phyloP scores from a whole-genome alignment of 176 grass and related monocot species.

The Aegilops tauschii region DNA sequence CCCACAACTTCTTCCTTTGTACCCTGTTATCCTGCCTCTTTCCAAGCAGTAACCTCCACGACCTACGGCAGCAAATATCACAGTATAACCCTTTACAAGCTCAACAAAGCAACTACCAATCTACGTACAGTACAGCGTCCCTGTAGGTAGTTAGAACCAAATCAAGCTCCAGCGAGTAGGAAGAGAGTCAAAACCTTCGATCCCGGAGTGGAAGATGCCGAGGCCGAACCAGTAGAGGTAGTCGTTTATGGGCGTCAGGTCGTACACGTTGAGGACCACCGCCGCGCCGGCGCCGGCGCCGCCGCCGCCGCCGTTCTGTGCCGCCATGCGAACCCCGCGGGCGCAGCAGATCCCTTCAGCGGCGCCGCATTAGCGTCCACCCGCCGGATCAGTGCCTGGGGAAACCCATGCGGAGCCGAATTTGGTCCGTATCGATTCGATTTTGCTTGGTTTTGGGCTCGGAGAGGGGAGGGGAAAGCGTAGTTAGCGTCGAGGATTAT shows the following conservation, averaged over 20 bases:
- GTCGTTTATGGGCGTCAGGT: constrained; percentile 65
- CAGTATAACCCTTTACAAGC: background rate
- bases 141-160: background rate
- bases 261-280: constrained; percentile 72
- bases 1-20: background rate
- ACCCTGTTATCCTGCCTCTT: background rate
- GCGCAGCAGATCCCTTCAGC: constrained; percentile 24
- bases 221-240: constrained; percentile 79
- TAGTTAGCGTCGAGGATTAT: background rate
- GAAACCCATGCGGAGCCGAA: background rate
- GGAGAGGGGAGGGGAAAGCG: constrained; percentile 14
- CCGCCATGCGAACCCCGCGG: constrained; percentile 10
- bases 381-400: background rate
- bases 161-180: background rate
- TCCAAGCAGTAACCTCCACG: background rate
- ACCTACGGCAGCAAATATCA: background rate
- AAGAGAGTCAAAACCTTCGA: constrained; percentile 49
- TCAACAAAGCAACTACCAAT: background rate
- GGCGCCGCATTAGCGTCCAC: constrained; percentile 16
- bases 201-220: constrained; percentile 72
- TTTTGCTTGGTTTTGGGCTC: background rate
- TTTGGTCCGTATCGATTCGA: constrained; percentile 15
- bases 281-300: constrained; percentile 20
- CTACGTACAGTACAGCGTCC: background rate
- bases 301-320: constrained; percentile 20